Conservation (phyloP, 306 rosid species). For the Quercus alba region DNA sequence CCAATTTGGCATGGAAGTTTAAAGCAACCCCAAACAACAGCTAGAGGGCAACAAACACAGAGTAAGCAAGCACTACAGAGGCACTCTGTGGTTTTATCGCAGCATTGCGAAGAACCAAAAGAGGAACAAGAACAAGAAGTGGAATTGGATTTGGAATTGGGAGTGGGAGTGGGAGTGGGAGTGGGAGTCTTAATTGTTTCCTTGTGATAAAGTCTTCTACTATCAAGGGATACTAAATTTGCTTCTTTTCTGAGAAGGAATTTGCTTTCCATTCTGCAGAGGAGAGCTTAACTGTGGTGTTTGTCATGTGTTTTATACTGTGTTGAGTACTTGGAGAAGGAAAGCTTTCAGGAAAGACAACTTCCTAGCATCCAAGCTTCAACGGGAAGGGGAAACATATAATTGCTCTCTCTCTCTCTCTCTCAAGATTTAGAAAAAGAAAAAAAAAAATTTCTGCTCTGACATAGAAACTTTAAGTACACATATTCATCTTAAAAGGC, state of each 20-base stretch:
- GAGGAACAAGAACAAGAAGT: conserved; percentile 4
- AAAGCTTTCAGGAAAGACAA: not conserved
- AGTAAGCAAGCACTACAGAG: conserved; percentile 50
- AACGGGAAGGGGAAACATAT: too few species aligned
- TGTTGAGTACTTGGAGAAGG: not conserved
- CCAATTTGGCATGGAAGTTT: conserved; percentile 50
- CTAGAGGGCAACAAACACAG: conserved; percentile 51
- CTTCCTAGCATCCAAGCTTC: not conserved
- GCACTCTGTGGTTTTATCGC: conserved; percentile 31
- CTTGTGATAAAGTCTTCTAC: not conserved
- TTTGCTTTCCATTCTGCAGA: not conserved
- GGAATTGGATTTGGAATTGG: not conserved
- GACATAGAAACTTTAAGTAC: too few species aligned
- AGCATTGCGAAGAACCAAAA: conserved; percentile 19
- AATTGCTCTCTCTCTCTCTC: too few species aligned
- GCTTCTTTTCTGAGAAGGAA: not conserved
- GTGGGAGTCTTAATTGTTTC: not conserved
- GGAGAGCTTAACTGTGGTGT: not conserved
- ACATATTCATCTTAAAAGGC: too few species aligned
- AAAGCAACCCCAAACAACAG: conserved; percentile 47
- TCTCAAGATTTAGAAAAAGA: too few species aligned
- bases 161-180: not conserved
- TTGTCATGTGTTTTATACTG: not conserved
- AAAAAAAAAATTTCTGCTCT: too few species aligned
- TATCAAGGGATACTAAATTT: not conserved